These are phyloP conservation scores for Dryadomyces quercus-mongolicae DNA, from an alignment of 2,329 filamentous ascomycete genomes.

Conservation along the genomic window DNA sequence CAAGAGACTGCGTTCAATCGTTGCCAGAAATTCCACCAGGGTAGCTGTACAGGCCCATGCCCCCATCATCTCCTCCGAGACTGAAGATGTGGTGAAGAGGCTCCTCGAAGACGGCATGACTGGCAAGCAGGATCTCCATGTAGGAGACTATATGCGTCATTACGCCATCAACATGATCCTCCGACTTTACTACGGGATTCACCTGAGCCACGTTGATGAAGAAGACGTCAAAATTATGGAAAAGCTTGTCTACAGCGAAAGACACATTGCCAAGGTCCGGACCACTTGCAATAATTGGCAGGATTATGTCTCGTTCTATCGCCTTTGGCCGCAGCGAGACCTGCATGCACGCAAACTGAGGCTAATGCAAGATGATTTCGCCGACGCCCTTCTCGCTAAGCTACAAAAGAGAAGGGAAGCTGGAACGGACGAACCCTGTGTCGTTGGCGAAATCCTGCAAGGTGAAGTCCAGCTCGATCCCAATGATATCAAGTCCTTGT, in stretches of 20 bases:
- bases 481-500: conserved; percentile 43
- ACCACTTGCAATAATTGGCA: conserved; percentile 61
- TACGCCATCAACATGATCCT: conserved; percentile 66
- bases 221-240: conserved; percentile 41
- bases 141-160: conserved; percentile 58
- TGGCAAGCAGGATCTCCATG: conserved; percentile 46
- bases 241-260: conserved; percentile 65
- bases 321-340: conserved; percentile 45
- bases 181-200: conserved; percentile 66
- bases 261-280: conserved; percentile 62
- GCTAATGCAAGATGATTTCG: conserved; percentile 39
- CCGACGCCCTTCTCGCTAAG: conserved; percentile 38
- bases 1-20: conserved; percentile 63
- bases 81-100: conserved; percentile 58
- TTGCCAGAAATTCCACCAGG: conserved; percentile 64
- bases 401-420: conserved; percentile 15
- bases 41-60: conserved; percentile 60
- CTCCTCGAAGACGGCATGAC: conserved; percentile 48
- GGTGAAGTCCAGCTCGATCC: conserved; percentile 63
- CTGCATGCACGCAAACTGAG: conserved; percentile 44
- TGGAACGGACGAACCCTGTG: conserved; percentile 13
- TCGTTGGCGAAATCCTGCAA: conserved; percentile 24
- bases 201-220: conserved; percentile 49
- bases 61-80: conserved; percentile 70
- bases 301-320: conserved; percentile 42